Base-by-base conservation (phyloP, 2,329 filamentous ascomycete genomes). In the Fusarium sp. region DNA sequence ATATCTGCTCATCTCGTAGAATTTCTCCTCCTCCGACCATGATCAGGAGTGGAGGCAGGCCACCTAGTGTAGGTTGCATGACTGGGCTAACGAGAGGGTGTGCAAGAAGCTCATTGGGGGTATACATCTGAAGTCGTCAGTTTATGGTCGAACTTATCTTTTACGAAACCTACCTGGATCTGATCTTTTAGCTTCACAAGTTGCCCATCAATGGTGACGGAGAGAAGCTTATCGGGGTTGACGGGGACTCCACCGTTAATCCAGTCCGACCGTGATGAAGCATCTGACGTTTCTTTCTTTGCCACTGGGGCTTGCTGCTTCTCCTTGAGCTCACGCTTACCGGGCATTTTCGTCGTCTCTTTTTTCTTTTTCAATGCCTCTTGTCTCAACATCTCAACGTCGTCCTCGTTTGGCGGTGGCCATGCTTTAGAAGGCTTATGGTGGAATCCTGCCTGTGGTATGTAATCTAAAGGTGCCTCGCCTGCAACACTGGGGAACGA, bases 1-100 rank as follows among this genome's bases (percentile, higher is more conserved):
- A 98, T 56, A 98, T 93, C 78, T 98, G 96, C 81, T 99, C 96
- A 76, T 99, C 96, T 15, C 94, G 90, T 20, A 99, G 85, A 53
- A 97, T 87, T 79, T 99, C 96, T 2, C 93, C 95, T 8, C 95
- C 95, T 7, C 95, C 96, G 2, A 92, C 91, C 78, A 97, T 89
- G 45, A 99, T 92, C 9, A 97, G 86, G 32, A 98, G 83, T 0
- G 96, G 96, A 0, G 95, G 95, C 6, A 99, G 86, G 0, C 96
- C 96, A 44, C 96, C 96, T 0, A 99, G 86, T 0, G 93, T 95
- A 2, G 95, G 91, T 74, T 98, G 94, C 77, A 98, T 86, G 6
- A 94, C 87, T 2, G 96, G 94, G 55, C 95, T 98, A 7, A 98
- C 95, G 4, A 98, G 83, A 0, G 96, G 96, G 76, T 99, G 95